Conservation (phyloP, 2,329 filamentous ascomycete species). For the Daldinia eschscholtzii region DNA sequence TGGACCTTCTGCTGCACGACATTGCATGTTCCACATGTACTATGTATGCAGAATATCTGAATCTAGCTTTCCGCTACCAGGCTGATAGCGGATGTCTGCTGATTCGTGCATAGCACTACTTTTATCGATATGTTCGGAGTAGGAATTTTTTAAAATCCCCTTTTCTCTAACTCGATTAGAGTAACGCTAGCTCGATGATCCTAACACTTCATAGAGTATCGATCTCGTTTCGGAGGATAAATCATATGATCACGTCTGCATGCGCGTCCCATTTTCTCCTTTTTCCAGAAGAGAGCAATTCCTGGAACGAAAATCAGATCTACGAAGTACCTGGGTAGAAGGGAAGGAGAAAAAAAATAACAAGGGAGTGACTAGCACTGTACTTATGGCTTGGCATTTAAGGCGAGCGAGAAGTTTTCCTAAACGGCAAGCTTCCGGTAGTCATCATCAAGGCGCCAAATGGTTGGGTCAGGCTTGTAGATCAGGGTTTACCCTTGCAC, state of each 20-base stretch:
- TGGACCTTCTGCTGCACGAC: conserved; percentile 46
- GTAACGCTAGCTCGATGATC: conserved; percentile 32
- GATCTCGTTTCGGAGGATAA: conserved; percentile 36
- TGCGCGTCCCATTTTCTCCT: conserved; percentile 38
- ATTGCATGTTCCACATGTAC: conserved; percentile 46
- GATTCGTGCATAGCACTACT: conserved; percentile 38
- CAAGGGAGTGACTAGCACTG: conserved; percentile 35
- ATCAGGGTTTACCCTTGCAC: conserved; percentile 41
- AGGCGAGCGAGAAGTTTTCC: conserved; percentile 41
- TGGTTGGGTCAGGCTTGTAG: conserved; percentile 39
- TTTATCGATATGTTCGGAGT: conserved; percentile 30
- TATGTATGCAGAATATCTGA: conserved; percentile 42
- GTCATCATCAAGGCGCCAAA: conserved; percentile 42
- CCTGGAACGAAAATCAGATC: conserved; percentile 44
- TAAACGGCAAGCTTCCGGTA: conserved; percentile 46
- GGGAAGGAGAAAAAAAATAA: conserved; percentile 24
- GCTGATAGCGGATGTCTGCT: conserved; percentile 38
- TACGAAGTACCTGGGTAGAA: conserved; percentile 14
- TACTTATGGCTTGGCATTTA: conserved; percentile 42
- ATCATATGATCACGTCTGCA: conserved; percentile 46
- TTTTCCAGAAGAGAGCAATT: conserved; percentile 38
- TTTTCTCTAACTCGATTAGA: conserved; percentile 26
- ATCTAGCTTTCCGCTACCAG: conserved; percentile 40
- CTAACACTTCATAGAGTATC: conserved; percentile 32
- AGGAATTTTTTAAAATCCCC: conserved; percentile 32